Evolutionary conservation across 2,329 filamentous ascomycete genomes (phyloP), one percentile per base, ranked within the genome.

Genomic region (Cladophialophora immunda): DNA sequence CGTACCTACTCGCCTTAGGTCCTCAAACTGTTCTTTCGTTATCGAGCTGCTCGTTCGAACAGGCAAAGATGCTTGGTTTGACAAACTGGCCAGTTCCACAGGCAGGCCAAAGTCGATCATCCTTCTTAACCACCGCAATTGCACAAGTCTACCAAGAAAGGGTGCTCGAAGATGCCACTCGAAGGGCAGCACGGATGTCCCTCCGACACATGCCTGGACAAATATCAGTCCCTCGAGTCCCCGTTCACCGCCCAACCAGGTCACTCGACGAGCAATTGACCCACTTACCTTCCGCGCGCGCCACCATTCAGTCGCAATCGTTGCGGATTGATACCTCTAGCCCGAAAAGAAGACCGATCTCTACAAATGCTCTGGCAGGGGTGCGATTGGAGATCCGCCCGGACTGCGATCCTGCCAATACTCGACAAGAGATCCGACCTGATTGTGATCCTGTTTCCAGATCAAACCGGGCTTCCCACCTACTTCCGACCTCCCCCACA

Each of bases 51-150:
- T 76, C 82, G 11, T 89, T 89, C 73, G 77, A 79, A 11, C 76
- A 83, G 29, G 88, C 87, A 2, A 77, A 82, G 32, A 74, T 81
- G 29, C 81, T 85, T 15, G 85, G 86, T n/a, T 84, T 87, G 78
- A 68, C 84, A 1, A 79, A 80, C 57, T 90, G 87, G 87, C 80
- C 81, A 11, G 78, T 81, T 7, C 83, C 84, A 0, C 75, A 79
- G 9, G 74, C 75, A 41, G 81, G 79, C 55, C 78, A 80, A 52
- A 85, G 81, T 60, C 84, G 86, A 19, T 79, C 81, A 13, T 83
- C 81, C 2, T 90, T 90, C 75, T 79, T 90, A 64, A 86, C 86
- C 65, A 86, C 89, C 73, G 86, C 87, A 1, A 82, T 89, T 34
- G 82, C 85, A 0, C 84, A 85, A 25, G 81, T 87, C 22, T 90